Base-by-base conservation (phyloP, 2,329 filamentous ascomycete species). In the Microdochium nivale region DNA sequence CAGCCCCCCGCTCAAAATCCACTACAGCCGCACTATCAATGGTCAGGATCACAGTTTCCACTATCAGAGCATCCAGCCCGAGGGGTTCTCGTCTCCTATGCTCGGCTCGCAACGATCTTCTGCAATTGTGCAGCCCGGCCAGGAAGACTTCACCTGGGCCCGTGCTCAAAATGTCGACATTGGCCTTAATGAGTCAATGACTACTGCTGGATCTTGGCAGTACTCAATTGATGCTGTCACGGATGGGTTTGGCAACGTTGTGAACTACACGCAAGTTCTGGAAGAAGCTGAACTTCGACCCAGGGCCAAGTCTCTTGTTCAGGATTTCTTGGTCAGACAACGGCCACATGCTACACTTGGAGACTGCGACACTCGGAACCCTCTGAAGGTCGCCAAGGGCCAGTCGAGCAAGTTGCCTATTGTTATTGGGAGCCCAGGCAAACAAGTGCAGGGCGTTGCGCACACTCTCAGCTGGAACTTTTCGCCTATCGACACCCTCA, bases 141-240 rank as follows among this genome's bases (percentile, higher is more conserved):
- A 81, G 27, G 77, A 87, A 47, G 87, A 92, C 58, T 76, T 87
- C 32, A 83, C 86, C 0, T 97, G 94, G 94, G 90, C 89, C 16
- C 83, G 81, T 53, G 74, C 85, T 21, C 85, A 88, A 53, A 84
- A 74, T 40, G 83, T 99, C 33, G 79, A 78, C 10, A 89, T 99
- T 21, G 84, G 89, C 3, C 72, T 99, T 52, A 97, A 96, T 62
- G 95, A 99, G 67, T 91, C 91, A 4, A 83, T 99, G 71, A 82
- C 81, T 48, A 77, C 78, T 7, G 80, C 86, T 49, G 94, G 92
- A 16, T 78, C 83, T 50, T 97, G 92, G 91, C 78, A 87, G 54
- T 99, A 97, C 65, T 85, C 87, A 1, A 84, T 99, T 50, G 89
- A 96, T 59, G 89, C 96, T 66, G 89, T 99, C 9, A 83, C 89